phyloP scores from a whole-genome alignment of 345 rosid genomes.

The Ceriops tagal region DNA sequence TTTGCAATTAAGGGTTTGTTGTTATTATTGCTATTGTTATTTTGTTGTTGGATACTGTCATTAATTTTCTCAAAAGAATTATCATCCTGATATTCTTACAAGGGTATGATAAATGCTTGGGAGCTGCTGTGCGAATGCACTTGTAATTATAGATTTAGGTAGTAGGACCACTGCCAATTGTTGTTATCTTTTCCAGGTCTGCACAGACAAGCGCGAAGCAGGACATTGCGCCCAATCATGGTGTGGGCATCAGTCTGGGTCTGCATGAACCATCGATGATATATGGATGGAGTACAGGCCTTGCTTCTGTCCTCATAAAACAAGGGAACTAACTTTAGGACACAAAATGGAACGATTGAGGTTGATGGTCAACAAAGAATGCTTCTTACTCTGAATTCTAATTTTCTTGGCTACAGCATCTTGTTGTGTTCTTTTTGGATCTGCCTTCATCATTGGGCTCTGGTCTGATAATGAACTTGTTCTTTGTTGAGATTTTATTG shows the following conservation, averaged over 20 bases:
- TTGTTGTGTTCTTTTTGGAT: not conserved
- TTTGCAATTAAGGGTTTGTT: too few relatives aligned
- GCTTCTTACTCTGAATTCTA: not conserved
- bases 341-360: not conserved
- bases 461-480: not conserved
- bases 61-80: too few relatives aligned
- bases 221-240: slow-evolving; percentile 30
- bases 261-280: slow-evolving; percentile 48
- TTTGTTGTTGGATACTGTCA: too few relatives aligned
- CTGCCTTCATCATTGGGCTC: not conserved
- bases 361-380: slow-evolving; percentile 8
- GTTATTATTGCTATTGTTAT: too few relatives aligned
- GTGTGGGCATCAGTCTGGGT: slow-evolving; percentile 40
- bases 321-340: slow-evolving; percentile 38
- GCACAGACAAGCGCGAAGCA: slow-evolving; percentile 38
- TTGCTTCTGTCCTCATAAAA: slow-evolving; percentile 73
- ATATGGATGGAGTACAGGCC: slow-evolving; percentile 63
- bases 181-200: slow-evolving; percentile 36
- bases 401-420: not conserved
- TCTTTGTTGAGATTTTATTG: not conserved
- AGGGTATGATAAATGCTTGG: too few relatives aligned
- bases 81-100: too few relatives aligned
- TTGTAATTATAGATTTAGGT: too few relatives aligned
- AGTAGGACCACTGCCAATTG: not conserved
- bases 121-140: too few relatives aligned